Conservation (phyloP, 805 yeast genomes). For the Saturnispora ahearnii region DNA sequence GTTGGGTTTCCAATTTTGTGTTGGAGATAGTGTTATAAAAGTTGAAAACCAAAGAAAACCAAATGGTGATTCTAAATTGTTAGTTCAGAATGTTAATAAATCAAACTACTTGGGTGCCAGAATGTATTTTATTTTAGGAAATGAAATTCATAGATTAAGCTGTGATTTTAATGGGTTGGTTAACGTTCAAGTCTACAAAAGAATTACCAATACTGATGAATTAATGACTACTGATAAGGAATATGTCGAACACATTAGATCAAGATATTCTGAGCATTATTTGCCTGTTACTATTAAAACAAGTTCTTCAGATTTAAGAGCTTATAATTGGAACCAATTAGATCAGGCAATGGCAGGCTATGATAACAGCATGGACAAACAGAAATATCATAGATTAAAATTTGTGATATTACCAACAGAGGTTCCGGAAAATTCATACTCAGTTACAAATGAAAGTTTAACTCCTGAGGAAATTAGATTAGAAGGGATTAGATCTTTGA, state of each 20-base stretch:
- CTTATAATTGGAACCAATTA: conserved; percentile 80
- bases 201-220: conserved; percentile 19
- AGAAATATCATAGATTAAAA: conserved; percentile 57
- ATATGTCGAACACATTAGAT: conserved; percentile 54
- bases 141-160: conserved; percentile 77
- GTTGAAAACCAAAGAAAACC: conserved; percentile 56
- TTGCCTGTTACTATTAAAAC: conserved; percentile 47
- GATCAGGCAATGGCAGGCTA: conserved; percentile 92
- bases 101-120: conserved; percentile 44
- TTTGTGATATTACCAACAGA: conserved; percentile 79
- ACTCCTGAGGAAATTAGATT: conserved; percentile 80
- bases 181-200: conserved; percentile 66
- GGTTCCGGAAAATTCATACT: conserved; percentile 46
- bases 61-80: conserved; percentile 43
- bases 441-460: conserved; percentile 45
- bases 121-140: conserved; percentile 66
- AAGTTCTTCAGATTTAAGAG: conserved; percentile 37
- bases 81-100: conserved; percentile 47
- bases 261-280: conserved; percentile 67
- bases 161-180: conserved; percentile 65
- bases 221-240: conserved; percentile 19
- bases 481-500: conserved; percentile 76
- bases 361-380: conserved; percentile 56
- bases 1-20: conserved; percentile 85
- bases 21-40: conserved; percentile 55